These are phyloP conservation scores for Diplocarpon mali DNA, from an alignment of 2,329 filamentous ascomycete species.

Conservation along the genomic window DNA sequence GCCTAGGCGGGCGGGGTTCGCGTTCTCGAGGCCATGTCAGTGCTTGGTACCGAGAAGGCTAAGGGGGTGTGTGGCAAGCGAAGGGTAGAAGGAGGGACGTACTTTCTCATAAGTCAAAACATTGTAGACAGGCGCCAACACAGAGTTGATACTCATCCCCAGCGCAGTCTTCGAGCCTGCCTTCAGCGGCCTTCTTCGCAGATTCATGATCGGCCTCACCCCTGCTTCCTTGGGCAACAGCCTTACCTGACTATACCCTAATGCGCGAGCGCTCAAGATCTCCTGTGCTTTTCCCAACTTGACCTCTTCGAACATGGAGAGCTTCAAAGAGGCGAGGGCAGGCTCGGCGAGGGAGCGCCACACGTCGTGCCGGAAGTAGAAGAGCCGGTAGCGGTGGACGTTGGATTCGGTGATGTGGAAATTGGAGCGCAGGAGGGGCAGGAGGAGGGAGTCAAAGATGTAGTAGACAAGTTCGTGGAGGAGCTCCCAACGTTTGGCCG, in stretches of 20 bases:
- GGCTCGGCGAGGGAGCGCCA: slow-evolving; percentile 73
- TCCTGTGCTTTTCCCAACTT: slow-evolving; percentile 42
- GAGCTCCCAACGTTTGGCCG: slow-evolving; percentile 64
- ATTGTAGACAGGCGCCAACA: slow-evolving; percentile 63
- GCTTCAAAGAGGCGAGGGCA: slow-evolving; percentile 54
- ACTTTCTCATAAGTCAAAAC: slow-evolving; percentile 72
- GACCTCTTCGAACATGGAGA: slow-evolving; percentile 70
- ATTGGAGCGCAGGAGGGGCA: slow-evolving; percentile 75
- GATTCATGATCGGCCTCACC: slow-evolving; percentile 78
- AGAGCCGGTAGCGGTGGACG: slow-evolving; percentile 65
- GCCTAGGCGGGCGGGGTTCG: slow-evolving; percentile 53
- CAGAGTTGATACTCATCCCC: slow-evolving; percentile 55
- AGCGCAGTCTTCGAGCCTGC: slow-evolving; percentile 40
- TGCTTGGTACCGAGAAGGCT: background rate
- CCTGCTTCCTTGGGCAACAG: slow-evolving; percentile 70
- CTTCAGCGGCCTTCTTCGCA: slow-evolving; percentile 53
- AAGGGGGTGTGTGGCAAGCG: slow-evolving; percentile 11
- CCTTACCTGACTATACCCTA: slow-evolving; percentile 71
- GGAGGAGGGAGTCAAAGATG: slow-evolving; percentile 79
- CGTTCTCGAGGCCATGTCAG: slow-evolving; percentile 25
- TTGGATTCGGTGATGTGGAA: slow-evolving; percentile 95
- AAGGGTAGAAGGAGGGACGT: slow-evolving; percentile 8
- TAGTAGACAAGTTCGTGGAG: slow-evolving; percentile 85
- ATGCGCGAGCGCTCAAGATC: slow-evolving; percentile 47
- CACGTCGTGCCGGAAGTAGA: slow-evolving; percentile 90